Evolutionary conservation across 306 rosid genomes (phyloP).

Genomic region (Albizia julibrissin): DNA sequence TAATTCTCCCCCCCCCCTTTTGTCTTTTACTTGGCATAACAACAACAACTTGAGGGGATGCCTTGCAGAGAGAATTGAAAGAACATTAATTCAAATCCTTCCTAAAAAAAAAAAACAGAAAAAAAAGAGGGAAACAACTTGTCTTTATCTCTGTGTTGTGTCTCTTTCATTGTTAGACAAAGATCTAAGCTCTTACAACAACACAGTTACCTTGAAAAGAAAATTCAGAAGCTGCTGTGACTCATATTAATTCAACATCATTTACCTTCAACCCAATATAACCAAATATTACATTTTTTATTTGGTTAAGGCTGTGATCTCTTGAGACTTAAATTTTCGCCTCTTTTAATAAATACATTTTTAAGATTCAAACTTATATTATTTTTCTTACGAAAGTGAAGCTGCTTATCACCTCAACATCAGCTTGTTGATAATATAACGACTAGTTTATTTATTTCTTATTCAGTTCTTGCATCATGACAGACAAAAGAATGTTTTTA

Average conservation of each 20-base stretch:
- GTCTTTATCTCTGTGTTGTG: not conserved
- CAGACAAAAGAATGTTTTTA: not conserved
- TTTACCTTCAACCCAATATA: constrained; percentile 4
- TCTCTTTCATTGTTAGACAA: not conserved
- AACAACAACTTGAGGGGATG: not conserved
- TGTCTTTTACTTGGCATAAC: constrained; percentile 17
- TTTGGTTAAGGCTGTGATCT: no score
- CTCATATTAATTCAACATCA: not conserved
- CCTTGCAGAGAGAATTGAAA: not conserved
- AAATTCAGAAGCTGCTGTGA: constrained; percentile 24
- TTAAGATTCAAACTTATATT: no score
- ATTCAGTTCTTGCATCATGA: not conserved
- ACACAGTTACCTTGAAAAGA: constrained; percentile 29
- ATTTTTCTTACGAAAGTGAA: no score
- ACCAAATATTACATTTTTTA: not conserved
- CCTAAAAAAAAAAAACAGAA: not conserved
- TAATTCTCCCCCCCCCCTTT: not conserved
- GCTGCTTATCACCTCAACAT: no score
- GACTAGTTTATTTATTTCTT: not conserved
- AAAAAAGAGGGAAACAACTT: not conserved
- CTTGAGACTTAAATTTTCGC: no score
- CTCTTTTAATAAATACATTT: no score
- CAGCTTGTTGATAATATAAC: not conserved
- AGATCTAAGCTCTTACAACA: not conserved
- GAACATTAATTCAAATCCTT: not conserved